Evolutionary conservation across 2,329 filamentous ascomycete genomes (phyloP), one percentile per base, ranked within the genome.

Genomic region (Elsinoe arachidis): DNA sequence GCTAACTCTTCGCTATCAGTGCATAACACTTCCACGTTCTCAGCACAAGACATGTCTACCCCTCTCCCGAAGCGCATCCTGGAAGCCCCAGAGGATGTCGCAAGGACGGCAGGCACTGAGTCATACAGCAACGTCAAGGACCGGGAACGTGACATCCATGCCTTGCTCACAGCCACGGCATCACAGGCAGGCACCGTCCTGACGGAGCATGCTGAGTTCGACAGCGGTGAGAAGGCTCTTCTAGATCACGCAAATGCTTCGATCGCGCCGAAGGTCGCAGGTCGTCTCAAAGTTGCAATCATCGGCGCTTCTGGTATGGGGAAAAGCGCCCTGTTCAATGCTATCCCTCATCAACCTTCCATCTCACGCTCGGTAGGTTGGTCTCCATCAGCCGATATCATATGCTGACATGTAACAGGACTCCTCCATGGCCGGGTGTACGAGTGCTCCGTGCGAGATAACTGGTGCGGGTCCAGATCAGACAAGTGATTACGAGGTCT

Each of bases 291-390:
- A 14, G 26, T 53, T 39, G 49, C 49, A 4, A 38, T 53, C 7
- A 21, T 34, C 11, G 49, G 49, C 7, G 14, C 33, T 7, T 38
- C 49, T n/a, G 49, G 49, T 14, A 14, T 15, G 12, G 49, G 49
- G 5, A 53, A 53, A 19, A 53, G 49, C 34, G 49, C 49, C 14
- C 33, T 39, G 6, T 15, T 53, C 14, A 53, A 53, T 26, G 49
- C 34, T 11, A 3, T 53, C 33, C 37, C 30, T 15, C 49, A 53
- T 26, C 33, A 53, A 15, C 21, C 19, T 11, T 38, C 49, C 11
- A 15, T 53, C 10, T 53, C 33, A 15, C 26, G 34, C 10, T 38
- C 33, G 12, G 49, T 53, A 26, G 12, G 34, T 21, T 12, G 3
- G 14, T 11, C 14, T 14, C 3, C 26, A 52, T 12, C 14, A 21